A percentile compares a stretch with the other conserved stretches of the same genome.
These are phyloP conservation scores for Camellia lanceoleosa DNA, from an alignment of 148 eudicot species.

Conservation along the genomic window DNA sequence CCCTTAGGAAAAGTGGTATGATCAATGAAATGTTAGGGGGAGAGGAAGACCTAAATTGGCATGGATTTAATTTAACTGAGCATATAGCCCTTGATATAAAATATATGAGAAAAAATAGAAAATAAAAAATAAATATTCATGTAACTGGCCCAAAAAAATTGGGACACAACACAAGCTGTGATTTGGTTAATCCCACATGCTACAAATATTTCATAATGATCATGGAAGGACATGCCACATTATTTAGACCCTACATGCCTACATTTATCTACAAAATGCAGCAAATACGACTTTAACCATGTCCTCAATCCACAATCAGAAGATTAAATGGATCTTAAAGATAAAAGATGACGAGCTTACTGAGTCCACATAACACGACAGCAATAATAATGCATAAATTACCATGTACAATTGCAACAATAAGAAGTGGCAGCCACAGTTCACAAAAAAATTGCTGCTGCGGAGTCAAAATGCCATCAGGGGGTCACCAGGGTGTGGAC, in stretches of 20 bases:
- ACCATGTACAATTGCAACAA: neutral
- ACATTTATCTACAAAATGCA: neutral
- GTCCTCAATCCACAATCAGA: neutral
- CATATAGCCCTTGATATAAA: too few species aligned
- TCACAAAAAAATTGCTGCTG: neutral
- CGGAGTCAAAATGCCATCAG: neutral
- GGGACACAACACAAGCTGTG: too few species aligned
- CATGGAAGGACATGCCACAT: neutral
- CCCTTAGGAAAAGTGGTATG: too few species aligned
- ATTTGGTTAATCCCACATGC: neutral
- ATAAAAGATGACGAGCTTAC: neutral
- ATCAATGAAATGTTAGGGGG: too few species aligned
- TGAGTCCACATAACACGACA: neutral
- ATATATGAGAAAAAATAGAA: too few species aligned
- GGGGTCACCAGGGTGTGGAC: neutral
- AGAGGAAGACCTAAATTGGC: too few species aligned
- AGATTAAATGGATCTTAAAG: neutral
- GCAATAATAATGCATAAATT: neutral
- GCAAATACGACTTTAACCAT: neutral
- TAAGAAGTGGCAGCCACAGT: neutral
- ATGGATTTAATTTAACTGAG: too few species aligned
- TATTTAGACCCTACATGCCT: neutral
- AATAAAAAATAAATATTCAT: too few species aligned
- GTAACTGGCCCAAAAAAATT: too few species aligned
- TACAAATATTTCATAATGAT: neutral